Conservation (phyloP, 176 grass and related monocot genomes). For the Raddia distichophylla region DNA sequence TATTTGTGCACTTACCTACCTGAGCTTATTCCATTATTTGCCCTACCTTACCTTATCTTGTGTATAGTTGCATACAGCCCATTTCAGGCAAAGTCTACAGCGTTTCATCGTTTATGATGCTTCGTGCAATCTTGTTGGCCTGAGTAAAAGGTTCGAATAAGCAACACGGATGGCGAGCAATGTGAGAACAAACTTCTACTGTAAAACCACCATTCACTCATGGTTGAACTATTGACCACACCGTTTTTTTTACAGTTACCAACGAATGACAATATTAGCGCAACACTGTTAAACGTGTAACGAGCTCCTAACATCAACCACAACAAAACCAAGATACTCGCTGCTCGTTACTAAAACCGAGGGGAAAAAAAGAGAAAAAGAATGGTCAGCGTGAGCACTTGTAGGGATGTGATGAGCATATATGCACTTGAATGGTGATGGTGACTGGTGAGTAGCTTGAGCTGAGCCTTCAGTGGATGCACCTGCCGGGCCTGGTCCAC, state of each 20-base stretch:
- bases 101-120: background rate
- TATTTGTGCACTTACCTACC: background rate
- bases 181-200: background rate
- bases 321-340: background rate
- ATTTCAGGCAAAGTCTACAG: background rate
- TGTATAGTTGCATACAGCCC: background rate
- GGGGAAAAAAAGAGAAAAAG: too few relatives aligned
- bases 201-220: too few relatives aligned
- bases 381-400: background rate
- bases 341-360: background rate
- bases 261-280: background rate
- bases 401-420: too few relatives aligned
- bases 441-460: too few relatives aligned
- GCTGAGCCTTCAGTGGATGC: conserved; percentile 31
- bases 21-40: background rate
- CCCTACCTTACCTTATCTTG: background rate
- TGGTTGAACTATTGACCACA: background rate
- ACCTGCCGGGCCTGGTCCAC: conserved; percentile 51
- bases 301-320: background rate
- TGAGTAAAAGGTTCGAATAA: background rate
- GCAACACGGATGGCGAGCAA: background rate
- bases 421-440: background rate
- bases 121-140: background rate
- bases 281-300: background rate
- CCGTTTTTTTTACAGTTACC: background rate